A percentile compares a stretch with the other conserved stretches of the same genome.
Evolutionary conservation across 2,329 filamentous ascomycete species (phyloP).

Genomic region (Cercospora sojina): DNA sequence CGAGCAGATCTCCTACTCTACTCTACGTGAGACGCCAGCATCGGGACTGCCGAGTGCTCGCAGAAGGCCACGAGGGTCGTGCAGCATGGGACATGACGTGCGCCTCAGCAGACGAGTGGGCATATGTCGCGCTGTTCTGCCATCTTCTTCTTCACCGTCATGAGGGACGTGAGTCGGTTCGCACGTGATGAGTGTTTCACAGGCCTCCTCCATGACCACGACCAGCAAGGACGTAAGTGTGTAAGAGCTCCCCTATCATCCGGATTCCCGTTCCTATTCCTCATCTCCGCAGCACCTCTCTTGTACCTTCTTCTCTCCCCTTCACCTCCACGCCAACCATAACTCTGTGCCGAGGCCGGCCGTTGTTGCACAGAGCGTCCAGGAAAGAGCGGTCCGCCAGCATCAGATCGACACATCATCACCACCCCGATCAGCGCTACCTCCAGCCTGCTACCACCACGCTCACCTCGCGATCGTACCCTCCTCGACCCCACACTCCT

Average conservation of each 20-base stretch:
- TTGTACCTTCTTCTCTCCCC: neutral
- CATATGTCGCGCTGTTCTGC: neutral
- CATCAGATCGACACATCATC: constrained; percentile 11
- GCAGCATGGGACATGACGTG: neutral
- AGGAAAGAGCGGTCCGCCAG: constrained; percentile 11
- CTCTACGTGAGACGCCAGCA: neutral
- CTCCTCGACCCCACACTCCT: neutral
- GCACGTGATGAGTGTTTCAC: neutral
- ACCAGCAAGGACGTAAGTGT: constrained; percentile 1
- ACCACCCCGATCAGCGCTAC: constrained; percentile 1
- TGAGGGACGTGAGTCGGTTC: neutral
- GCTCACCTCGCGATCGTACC: neutral
- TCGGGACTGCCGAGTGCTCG: neutral
- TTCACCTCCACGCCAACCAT: neutral
- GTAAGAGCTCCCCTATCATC: constrained; percentile 3
- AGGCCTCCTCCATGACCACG: neutral
- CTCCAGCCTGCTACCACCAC: constrained; percentile 9
- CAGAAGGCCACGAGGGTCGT: neutral
- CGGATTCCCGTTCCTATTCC: neutral
- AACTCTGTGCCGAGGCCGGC: neutral
- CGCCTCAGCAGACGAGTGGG: neutral
- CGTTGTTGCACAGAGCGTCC: neutral
- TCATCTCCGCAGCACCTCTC: neutral
- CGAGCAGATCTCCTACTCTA: neutral
- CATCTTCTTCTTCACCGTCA: neutral